Evolutionary conservation across 352 stramenopile genomes (phyloP).

Genomic region (Halophytophthora polymorphica): DNA sequence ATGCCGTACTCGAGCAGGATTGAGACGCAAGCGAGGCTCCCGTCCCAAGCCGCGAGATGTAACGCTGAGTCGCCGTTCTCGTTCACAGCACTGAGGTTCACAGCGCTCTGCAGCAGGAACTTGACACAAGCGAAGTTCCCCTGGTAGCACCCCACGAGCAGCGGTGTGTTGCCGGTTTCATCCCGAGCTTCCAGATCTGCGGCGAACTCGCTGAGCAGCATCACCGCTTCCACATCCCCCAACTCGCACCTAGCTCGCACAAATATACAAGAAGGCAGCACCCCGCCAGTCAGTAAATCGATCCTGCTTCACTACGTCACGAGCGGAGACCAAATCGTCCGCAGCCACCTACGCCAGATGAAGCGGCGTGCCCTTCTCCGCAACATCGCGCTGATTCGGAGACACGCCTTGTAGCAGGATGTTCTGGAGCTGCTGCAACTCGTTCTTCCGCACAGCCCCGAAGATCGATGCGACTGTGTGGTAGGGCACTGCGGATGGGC

Average conservation of each 20-base stretch:
- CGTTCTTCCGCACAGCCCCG: constrained; percentile 46
- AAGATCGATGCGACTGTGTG: constrained; percentile 29
- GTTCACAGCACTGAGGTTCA: constrained; percentile 45
- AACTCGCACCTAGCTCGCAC: constrained; percentile 46
- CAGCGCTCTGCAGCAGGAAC: constrained; percentile 73
- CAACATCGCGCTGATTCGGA: constrained; percentile 52
- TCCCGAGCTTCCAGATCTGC: constrained; percentile 67
- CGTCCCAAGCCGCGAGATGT: constrained; percentile 66
- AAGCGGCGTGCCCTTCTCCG: constrained; percentile 64
- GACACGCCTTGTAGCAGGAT: constrained; percentile 46
- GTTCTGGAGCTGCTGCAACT: constrained; percentile 40
- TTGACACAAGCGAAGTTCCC: constrained; percentile 66
- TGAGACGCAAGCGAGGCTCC: constrained; percentile 51
- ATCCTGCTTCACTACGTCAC: too few species aligned
- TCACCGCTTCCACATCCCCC: constrained; percentile 58
- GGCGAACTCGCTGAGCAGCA: constrained; percentile 64
- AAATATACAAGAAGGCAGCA: constrained; percentile 1
- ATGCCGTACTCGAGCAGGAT: constrained; percentile 70
- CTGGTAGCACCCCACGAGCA: constrained; percentile 61
- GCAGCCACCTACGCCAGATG: constrained; percentile 54
- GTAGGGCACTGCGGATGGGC: background rate
- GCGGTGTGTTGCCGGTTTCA: constrained; percentile 58
- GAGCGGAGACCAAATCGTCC: background rate
- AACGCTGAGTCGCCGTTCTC: constrained; percentile 48
- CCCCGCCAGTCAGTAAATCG: too few species aligned